Evolutionary conservation across 495 filamentous ascomycete species (phyloP).

Genomic region (Aspergillus biplanus): DNA sequence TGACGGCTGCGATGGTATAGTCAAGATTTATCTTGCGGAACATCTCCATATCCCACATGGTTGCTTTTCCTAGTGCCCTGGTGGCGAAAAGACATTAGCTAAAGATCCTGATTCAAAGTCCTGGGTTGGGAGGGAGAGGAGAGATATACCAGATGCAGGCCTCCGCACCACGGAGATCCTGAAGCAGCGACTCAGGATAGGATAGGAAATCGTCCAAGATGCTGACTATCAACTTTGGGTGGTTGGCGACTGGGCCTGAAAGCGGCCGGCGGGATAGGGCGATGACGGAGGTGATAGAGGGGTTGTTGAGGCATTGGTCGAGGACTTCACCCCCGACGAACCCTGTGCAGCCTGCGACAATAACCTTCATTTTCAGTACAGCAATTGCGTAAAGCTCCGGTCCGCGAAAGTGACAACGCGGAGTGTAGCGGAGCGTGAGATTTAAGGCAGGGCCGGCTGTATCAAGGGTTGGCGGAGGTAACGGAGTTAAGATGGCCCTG

Average conservation of each 20-base stretch:
- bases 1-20: constrained; percentile 46
- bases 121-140: too few species aligned
- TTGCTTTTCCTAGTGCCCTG: constrained; percentile 9
- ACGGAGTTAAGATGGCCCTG: too few species aligned
- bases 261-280: constrained; percentile 48
- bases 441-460: too few species aligned
- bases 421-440: too few species aligned
- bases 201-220: constrained; percentile 49
- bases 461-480: too few species aligned
- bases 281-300: constrained; percentile 51
- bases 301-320: constrained; percentile 44
- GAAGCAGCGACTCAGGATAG: constrained; percentile 39
- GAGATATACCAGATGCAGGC: constrained; percentile 59
- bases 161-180: constrained; percentile 49
- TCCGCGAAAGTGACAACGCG: too few species aligned
- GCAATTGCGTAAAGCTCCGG: too few species aligned
- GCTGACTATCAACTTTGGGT: constrained; percentile 47
- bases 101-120: too few species aligned
- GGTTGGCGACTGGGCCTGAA: constrained; percentile 14
- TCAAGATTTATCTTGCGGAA: constrained; percentile 43
- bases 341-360: constrained; percentile 57
- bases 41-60: constrained; percentile 21
- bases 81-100: too few species aligned
- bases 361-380: constrained; percentile 46
- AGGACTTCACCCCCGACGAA: constrained; percentile 55